These are phyloP conservation scores for Sporothrix brasiliensis DNA, from an alignment of 2,329 filamentous ascomycete genomes.

Conservation along the genomic window DNA sequence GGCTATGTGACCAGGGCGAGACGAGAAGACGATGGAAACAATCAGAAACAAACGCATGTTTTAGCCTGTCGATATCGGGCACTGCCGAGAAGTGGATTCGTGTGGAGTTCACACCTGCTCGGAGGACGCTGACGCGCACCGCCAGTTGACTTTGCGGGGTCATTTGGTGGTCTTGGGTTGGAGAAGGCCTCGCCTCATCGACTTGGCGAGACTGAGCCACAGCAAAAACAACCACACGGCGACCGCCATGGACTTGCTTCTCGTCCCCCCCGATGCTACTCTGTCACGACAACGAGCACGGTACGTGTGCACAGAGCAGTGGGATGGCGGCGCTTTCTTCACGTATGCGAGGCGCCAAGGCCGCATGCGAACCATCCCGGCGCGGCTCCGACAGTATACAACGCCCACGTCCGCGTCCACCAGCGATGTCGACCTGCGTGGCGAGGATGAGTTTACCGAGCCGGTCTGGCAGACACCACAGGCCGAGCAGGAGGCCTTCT, in stretches of 20 bases:
- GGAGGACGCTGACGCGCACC: too few relatives aligned
- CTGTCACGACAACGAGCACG: neutral
- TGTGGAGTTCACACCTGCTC: too few relatives aligned
- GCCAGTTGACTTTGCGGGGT: too few relatives aligned
- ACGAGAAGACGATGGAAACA: too few relatives aligned
- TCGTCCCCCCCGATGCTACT: neutral
- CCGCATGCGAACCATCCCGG: conserved; percentile 21
- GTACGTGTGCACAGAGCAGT: conserved; percentile 16
- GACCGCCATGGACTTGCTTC: conserved; percentile 10
- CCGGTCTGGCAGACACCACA: conserved; percentile 8
- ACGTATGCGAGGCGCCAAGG: conserved; percentile 9
- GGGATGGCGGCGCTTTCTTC: conserved; percentile 21
- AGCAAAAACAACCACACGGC: neutral
- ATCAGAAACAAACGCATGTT: too few relatives aligned
- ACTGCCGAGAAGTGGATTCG: too few relatives aligned
- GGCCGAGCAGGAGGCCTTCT: conserved; percentile 35
- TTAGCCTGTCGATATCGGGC: too few relatives aligned
- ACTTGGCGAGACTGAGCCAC: neutral
- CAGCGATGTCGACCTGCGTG: neutral
- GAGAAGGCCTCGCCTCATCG: too few relatives aligned
- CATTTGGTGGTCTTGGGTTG: too few relatives aligned
- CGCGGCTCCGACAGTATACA: conserved; percentile 19
- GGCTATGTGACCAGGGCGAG: too few relatives aligned
- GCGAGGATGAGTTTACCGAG: conserved; percentile 21
- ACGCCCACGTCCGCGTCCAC: too few relatives aligned